These are phyloP conservation scores for Jasminum sambac DNA, from an alignment of 257 asterid species.

Conservation along the genomic window DNA sequence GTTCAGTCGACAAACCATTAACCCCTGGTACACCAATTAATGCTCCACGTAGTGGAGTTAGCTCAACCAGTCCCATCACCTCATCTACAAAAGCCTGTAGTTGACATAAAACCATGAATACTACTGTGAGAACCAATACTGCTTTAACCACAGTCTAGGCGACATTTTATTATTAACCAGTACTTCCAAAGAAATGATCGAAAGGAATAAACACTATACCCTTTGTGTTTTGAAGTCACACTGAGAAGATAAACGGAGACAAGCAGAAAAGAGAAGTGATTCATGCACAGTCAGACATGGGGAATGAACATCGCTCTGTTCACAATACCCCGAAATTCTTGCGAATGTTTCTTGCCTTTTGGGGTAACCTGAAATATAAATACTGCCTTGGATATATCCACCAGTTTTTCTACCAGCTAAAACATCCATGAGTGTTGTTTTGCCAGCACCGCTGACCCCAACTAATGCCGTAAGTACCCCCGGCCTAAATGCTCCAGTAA, in stretches of 20 bases:
- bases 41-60: constrained; percentile 56
- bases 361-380: constrained; percentile 73
- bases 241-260: constrained; percentile 79
- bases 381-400: constrained; percentile 70
- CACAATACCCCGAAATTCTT: constrained; percentile 87
- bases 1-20: constrained; percentile 79
- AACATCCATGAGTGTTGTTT: constrained; percentile 95
- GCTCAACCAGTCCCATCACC: constrained; percentile 82
- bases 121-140: no score
- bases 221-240: constrained; percentile 58
- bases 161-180: no score
- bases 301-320: constrained; percentile 85
- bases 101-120: constrained; percentile 4
- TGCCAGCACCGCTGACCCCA: constrained; percentile 98
- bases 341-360: constrained; percentile 93
- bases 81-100: constrained; percentile 76
- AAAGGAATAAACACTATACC: constrained; percentile 36
- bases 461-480: constrained; percentile 89
- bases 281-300: constrained; percentile 85
- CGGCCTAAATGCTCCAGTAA: constrained; percentile 81
- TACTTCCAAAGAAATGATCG: constrained; percentile 1
- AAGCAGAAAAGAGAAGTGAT: constrained; percentile 79
- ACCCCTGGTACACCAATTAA: constrained; percentile 86
- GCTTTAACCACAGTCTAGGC: no score
- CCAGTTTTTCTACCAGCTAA: constrained; percentile 95